Percentiles rank a stretch among this genome's conserved stretches.
Evolutionary conservation across 1,139 yeast genomes (phyloP).

Genomic region (Saccharomycopsis phalli): DNA sequence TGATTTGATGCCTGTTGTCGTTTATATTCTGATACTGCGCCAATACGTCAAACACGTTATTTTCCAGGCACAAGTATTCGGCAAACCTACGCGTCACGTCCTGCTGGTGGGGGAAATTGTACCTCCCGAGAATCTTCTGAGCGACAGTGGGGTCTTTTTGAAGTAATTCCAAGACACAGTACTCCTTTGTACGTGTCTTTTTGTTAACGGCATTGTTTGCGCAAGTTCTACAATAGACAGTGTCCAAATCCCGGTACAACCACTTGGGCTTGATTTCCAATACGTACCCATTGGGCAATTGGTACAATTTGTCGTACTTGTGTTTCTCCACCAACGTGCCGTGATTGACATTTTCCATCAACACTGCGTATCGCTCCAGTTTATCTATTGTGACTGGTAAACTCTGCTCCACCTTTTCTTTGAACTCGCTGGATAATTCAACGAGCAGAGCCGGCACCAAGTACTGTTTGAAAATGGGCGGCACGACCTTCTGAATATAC

Average conservation of each 20-base stretch:
- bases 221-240: constrained; percentile 17
- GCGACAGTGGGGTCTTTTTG: too few species aligned
- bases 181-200: constrained; percentile 5
- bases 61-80: background rate
- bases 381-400: too few species aligned
- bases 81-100: too few species aligned
- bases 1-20: constrained; percentile 23
- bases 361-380: too few species aligned
- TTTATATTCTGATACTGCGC: constrained; percentile 21
- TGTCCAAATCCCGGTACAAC: constrained; percentile 9
- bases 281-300: constrained; percentile 1
- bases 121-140: too few species aligned
- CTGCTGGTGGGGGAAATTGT: too few species aligned
- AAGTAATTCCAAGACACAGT: constrained; percentile 1
- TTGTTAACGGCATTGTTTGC: constrained; percentile 2
- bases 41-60: constrained; percentile 8
- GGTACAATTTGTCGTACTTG: background rate
- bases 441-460: too few species aligned
- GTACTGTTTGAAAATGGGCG: too few species aligned
- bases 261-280: constrained; percentile 19
- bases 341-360: too few species aligned
- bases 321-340: background rate
- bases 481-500: too few species aligned
- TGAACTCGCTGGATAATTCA: too few species aligned
- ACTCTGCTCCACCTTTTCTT: too few species aligned